phyloP scores from a whole-genome alignment of 306 rosid species.

The Trichosanthes cucumerina region DNA sequence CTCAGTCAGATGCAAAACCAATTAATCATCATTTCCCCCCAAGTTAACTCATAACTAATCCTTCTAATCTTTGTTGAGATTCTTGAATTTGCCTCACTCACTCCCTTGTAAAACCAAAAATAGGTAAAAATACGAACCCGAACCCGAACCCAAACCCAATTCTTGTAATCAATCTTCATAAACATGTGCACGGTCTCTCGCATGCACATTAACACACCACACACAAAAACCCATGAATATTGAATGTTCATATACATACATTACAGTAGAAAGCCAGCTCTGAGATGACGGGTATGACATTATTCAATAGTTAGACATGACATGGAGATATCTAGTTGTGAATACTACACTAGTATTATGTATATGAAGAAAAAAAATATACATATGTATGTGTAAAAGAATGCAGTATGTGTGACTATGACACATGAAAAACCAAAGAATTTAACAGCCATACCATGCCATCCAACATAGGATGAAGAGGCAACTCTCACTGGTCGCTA shows the following conservation, averaged over 20 bases:
- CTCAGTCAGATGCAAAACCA: background rate
- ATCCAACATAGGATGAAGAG: slow-evolving; percentile 25
- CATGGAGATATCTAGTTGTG: background rate
- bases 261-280: background rate
- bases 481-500: slow-evolving; percentile 20
- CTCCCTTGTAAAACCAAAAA: background rate
- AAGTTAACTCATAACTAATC: background rate
- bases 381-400: background rate
- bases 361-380: background rate
- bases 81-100: background rate
- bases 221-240: background rate
- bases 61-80: background rate
- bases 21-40: background rate
- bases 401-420: slow-evolving; percentile 4
- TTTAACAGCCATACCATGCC: slow-evolving; percentile 26
- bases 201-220: background rate
- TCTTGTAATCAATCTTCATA: background rate
- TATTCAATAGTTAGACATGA: background rate
- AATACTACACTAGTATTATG: background rate
- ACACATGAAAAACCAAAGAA: slow-evolving; percentile 19
- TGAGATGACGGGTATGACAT: background rate
- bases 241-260: background rate
- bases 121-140: background rate
- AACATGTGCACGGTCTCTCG: background rate
- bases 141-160: background rate